Evolutionary conservation across 169 alveolate genomes (phyloP).

Genomic region (Plasmodium knowlesi): DNA sequence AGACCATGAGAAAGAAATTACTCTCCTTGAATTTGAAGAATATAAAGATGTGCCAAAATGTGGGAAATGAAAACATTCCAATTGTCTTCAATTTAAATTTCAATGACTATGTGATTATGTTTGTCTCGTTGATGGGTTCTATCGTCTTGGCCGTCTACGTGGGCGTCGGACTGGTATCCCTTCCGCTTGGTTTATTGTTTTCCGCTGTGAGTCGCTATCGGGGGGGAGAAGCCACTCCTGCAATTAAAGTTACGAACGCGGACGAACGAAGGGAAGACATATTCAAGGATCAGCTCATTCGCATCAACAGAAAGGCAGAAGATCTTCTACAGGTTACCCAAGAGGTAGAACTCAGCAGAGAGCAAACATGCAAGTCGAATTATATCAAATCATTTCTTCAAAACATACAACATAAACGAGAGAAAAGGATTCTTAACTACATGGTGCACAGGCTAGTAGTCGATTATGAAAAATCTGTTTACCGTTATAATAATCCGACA

Average conservation of each 20-base stretch:
- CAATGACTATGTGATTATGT: slow-evolving; percentile 18
- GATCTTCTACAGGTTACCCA: slow-evolving; percentile 29
- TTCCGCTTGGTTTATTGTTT: slow-evolving; percentile 18
- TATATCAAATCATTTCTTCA: slow-evolving; percentile 4
- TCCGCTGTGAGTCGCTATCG: neutral
- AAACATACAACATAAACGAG: slow-evolving; percentile 11
- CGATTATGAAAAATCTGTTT: slow-evolving; percentile 8
- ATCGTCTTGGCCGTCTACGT: slow-evolving; percentile 21
- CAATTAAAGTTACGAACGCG: neutral
- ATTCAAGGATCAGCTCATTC: neutral
- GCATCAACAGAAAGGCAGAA: slow-evolving; percentile 40
- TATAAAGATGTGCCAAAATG: slow-evolving; percentile 21
- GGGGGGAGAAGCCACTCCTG: slow-evolving; percentile 10
- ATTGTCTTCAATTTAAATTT: neutral
- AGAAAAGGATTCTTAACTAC: slow-evolving; percentile 23
- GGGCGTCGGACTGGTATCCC: slow-evolving; percentile 40
- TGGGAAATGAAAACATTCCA: neutral
- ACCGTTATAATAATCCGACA: neutral
- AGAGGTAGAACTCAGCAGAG: slow-evolving; percentile 1
- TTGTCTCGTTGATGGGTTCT: slow-evolving; percentile 15
- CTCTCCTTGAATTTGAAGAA: slow-evolving; percentile 12
- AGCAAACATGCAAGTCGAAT: neutral
- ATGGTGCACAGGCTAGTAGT: slow-evolving; percentile 39
- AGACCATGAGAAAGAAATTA: slow-evolving; percentile 3
- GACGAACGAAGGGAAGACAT: neutral